These are phyloP conservation scores for Claviceps cyperi DNA, from an alignment of 2,329 filamentous ascomycete species.

Conservation along the genomic window DNA sequence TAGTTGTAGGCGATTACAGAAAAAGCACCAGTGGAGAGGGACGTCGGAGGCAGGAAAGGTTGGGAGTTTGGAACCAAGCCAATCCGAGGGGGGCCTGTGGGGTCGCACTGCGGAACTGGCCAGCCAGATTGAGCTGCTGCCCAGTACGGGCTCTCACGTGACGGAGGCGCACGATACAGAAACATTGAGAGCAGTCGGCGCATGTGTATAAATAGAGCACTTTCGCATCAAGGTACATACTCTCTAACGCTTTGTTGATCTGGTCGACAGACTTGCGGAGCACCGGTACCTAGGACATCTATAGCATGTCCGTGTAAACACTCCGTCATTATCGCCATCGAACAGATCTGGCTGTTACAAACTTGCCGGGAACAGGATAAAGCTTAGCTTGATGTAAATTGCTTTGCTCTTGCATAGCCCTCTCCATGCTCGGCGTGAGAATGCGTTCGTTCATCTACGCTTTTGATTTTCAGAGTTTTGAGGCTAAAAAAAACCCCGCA, in stretches of 20 bases:
- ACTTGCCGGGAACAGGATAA: no score
- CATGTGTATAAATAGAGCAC: background rate
- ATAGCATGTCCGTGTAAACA: no score
- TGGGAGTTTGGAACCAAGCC: constrained; percentile 16
- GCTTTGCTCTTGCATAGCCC: no score
- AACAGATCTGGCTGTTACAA: no score
- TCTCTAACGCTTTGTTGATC: background rate
- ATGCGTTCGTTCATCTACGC: no score
- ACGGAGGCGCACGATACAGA: background rate
- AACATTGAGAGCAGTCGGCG: background rate
- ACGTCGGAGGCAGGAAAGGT: constrained; percentile 23
- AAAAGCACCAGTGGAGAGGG: constrained; percentile 18
- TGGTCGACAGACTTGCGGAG: no score
- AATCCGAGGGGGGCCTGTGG: constrained; percentile 9
- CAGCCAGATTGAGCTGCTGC: background rate
- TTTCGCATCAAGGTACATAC: background rate
- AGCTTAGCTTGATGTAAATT: no score
- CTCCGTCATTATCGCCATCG: no score
- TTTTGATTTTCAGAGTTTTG: no score
- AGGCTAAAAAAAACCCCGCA: no score
- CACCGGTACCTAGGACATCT: no score
- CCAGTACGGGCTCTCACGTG: background rate
- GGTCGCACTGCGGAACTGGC: background rate
- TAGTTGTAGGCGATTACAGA: constrained; percentile 13
- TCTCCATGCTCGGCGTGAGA: no score